These are phyloP conservation scores for Phoma sp. DNA, from an alignment of 2,329 filamentous ascomycete species.

Conservation along the genomic window DNA sequence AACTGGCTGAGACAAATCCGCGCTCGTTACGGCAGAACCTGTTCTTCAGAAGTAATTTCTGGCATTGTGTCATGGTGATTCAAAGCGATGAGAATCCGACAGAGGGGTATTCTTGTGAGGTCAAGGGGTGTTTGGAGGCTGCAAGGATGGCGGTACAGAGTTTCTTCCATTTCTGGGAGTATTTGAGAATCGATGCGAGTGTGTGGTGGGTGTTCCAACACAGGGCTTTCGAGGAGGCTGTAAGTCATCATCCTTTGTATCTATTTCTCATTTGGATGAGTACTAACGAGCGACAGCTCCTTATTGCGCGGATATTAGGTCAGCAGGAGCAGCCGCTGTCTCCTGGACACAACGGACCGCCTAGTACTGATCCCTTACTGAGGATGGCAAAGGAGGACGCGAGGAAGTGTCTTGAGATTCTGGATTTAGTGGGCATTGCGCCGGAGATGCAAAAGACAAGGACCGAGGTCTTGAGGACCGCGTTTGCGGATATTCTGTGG, in stretches of 20 bases:
- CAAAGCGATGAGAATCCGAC: conserved; percentile 73
- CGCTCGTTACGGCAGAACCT: conserved; percentile 76
- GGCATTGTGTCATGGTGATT: conserved; percentile 81
- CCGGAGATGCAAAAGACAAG: conserved; percentile 59
- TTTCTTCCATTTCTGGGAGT: conserved; percentile 75
- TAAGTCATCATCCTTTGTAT: conserved; percentile 58
- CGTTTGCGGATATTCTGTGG: conserved; percentile 52
- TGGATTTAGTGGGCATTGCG: conserved; percentile 54
- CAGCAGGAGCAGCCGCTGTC: conserved; percentile 45
- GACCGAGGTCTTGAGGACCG: conserved; percentile 55
- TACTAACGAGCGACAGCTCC: conserved; percentile 35
- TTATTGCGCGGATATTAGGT: conserved; percentile 50
- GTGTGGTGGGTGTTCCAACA: conserved; percentile 90
- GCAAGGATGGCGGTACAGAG: conserved; percentile 76
- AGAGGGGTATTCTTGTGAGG: conserved; percentile 61
- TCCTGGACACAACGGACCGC: conserved; percentile 33
- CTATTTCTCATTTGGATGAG: too few relatives aligned
- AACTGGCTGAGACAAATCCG: conserved; percentile 66
- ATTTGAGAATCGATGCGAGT: conserved; percentile 74
- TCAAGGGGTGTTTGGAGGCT: conserved; percentile 74
- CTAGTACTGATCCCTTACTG: conserved; percentile 43
- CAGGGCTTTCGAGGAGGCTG: conserved; percentile 77
- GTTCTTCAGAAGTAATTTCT: conserved; percentile 82
- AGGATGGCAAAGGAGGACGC: conserved; percentile 54
- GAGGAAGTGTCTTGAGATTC: conserved; percentile 53